Conservation (phyloP, 106 monocot genomes). For the Acorus calamus region DNA sequence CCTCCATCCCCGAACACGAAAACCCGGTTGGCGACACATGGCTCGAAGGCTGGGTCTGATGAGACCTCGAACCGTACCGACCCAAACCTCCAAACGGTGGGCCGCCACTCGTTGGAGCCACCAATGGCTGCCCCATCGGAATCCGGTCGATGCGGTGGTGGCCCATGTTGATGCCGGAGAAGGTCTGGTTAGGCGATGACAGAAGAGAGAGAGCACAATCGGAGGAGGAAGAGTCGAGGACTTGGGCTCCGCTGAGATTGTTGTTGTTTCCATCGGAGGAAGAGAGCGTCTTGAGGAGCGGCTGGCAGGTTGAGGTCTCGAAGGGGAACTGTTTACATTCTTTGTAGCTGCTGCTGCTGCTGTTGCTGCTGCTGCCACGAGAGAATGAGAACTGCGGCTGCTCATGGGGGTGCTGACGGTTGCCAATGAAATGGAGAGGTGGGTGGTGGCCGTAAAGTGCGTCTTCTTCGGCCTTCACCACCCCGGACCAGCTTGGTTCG, state of each 20-base stretch:
- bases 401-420: conserved; percentile 12
- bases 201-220: conserved; percentile 99
- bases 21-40: conserved; percentile 34
- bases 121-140: conserved; percentile 32
- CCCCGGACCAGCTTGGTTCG: conserved; percentile 14
- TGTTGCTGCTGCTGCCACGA: too few species aligned
- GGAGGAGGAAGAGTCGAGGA: conserved; percentile 21
- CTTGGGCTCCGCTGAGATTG: conserved; percentile 35
- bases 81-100: background rate
- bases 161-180: conserved; percentile 27
- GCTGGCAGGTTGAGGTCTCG: conserved; percentile 20
- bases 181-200: conserved; percentile 62
- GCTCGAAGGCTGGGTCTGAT: conserved; percentile 17
- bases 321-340: conserved; percentile 39
- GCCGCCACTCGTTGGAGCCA: too few species aligned
- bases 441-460: conserved; percentile 17
- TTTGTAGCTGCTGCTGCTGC: conserved; percentile 14
- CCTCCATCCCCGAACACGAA: conserved; percentile 36
- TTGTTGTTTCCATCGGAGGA: conserved; percentile 22
- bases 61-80: conserved; percentile 2
- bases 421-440: conserved; percentile 15
- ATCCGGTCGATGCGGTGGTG: conserved; percentile 33
- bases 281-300: conserved; percentile 22
- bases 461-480: conserved; percentile 36
- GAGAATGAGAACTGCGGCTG: conserved; percentile 11